Conservation (phyloP, 768 basidiomycete species). For the Boletellus ananas region DNA sequence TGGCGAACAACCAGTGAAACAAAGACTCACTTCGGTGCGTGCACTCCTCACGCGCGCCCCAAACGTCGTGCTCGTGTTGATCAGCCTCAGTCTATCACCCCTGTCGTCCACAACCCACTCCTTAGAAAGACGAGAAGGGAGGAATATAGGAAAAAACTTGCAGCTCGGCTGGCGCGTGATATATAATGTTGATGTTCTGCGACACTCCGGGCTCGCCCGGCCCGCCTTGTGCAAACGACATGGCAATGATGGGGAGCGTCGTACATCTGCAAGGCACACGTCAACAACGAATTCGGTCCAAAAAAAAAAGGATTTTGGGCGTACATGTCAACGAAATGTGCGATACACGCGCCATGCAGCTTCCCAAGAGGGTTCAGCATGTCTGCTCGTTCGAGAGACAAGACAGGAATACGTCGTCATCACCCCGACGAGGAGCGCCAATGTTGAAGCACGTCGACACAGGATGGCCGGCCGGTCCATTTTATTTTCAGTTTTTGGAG, state of each 20-base stretch:
- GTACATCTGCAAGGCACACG: conserved; percentile 36
- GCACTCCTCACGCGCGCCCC: conserved; percentile 31
- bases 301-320: conserved; percentile 6
- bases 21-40: conserved; percentile 38
- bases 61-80: conserved; percentile 36
- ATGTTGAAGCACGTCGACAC: no score
- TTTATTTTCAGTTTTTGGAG: no score
- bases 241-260: conserved; percentile 35
- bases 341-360: conserved; percentile 41
- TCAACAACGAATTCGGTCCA: not conserved
- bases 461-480: no score
- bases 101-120: conserved; percentile 22
- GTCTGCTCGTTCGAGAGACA: conserved; percentile 29
- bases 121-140: not conserved
- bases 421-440: no score
- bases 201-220: conserved; percentile 36
- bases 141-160: conserved; percentile 17
- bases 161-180: conserved; percentile 41
- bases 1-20: not conserved
- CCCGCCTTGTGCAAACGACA: conserved; percentile 33
- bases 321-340: conserved; percentile 48
- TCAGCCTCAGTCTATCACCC: conserved; percentile 41
- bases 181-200: conserved; percentile 43
- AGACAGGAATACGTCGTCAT: not conserved
- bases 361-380: conserved; percentile 39